Percentiles rank a stretch among this genome's conserved stretches.
These are phyloP conservation scores for Ustilago curta DNA, from an alignment of 1,284 basidiomycete species.

Conservation along the genomic window DNA sequence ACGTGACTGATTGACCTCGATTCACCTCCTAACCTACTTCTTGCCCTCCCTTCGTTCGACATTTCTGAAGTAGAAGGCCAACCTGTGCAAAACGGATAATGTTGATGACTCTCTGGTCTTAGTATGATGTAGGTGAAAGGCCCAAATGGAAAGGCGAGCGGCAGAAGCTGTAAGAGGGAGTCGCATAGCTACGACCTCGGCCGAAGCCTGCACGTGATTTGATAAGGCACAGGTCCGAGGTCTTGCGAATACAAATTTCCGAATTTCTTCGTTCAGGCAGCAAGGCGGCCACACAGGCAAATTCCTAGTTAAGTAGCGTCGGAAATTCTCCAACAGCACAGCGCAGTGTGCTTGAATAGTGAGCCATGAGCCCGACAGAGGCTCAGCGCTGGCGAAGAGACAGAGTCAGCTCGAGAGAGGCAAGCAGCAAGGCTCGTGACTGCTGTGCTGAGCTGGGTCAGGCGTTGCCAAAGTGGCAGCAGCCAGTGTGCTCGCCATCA, in stretches of 20 bases:
- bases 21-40: too few species aligned
- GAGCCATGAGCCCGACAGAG: not conserved
- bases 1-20: not conserved
- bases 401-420: not conserved
- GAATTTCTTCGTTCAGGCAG: too few species aligned
- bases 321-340: not conserved
- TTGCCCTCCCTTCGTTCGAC: not conserved
- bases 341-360: not conserved
- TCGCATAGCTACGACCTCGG: not conserved
- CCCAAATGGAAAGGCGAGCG: not conserved
- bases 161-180: not conserved
- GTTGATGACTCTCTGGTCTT: too few species aligned
- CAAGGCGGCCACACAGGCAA: conserved; percentile 3
- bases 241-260: too few species aligned
- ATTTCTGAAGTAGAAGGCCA: too few species aligned
- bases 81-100: too few species aligned
- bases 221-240: too few species aligned
- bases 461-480: not conserved
- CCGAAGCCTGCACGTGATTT: conserved; percentile 2
- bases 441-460: conserved; percentile 2
- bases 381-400: conserved; percentile 1
- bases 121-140: not conserved
- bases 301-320: not conserved
- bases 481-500: conserved; percentile 45
- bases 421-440: not conserved